Base-by-base conservation (phyloP, 1,139 yeast species). In the Suhomyces choctaworum region DNA sequence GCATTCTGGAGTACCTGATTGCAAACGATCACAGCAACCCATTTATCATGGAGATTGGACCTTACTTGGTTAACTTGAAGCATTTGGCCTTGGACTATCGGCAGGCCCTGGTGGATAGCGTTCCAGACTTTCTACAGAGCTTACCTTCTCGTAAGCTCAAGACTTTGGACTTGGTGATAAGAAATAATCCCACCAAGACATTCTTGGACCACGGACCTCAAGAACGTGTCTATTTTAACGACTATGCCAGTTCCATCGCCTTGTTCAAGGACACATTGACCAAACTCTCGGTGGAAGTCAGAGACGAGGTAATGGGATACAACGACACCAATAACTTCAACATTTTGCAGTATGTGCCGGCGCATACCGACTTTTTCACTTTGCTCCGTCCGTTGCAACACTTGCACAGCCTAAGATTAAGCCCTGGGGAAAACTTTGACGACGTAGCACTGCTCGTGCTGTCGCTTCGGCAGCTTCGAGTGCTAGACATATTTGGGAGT, bases 401-500 rank as follows among this genome's bases (percentile, higher is more conserved):
- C 1, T 50, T 74, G 25, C 45, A 45, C 28, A 57, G 70, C 2
- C 45, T 77, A 3, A 54, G 82, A 27, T 39, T 76, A 12, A 73
- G 70, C 46, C 67, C 67, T 13, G 56, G 64, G 30, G 54, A 50
- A 6, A 52, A 50, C 22, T 46, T 59, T 13, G 48, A 59, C 4
- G 52, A 50, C 14, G 60, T 68, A 3, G 42, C 60, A 2, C 22
- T 42, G 1, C 44, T 70, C 26, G 48, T 66, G 2, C 36, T 32
- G 16, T 23, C 32, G 22, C 50, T 76, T 7, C 60, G 62, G 1
- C 41, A 45, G 0, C 50, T 78, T 29, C 44, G 46, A 16, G 61
- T 52, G 27, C 49, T 78, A n/a, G 76, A 74, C 49, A 53, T 78
- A 1, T 66, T 72, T 40, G 82, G 82, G 0, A 53, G 66, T 14